Evolutionary conservation across 164 flowering plant genomes (phyloP), one percentile per base, ranked within the genome.

Genomic region (Chloranthus sessilifolius): DNA sequence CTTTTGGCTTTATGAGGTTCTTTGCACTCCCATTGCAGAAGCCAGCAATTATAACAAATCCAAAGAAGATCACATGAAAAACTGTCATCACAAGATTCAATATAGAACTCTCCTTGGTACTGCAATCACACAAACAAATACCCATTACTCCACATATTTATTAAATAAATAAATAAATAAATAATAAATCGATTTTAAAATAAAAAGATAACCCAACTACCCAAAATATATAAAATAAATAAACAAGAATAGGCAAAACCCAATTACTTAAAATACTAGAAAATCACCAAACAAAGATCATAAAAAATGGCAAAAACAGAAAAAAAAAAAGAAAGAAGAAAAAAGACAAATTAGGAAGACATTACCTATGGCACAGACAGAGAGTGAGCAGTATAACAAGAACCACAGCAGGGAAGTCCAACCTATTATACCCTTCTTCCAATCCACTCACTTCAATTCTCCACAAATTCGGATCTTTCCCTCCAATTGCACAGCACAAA

Each of bases 21-120:
- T 65, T 59, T 7, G 52, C 37, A 47, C 65, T 73, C 39, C 97
- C 97, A 27, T 68, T 74, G 63, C n/a, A 59, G 61, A 89, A 75
- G 14, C 89, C 95, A 52, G 70, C 81, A 30, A 75, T 39, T 49
- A 85, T 72, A 12, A 89, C 66, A 30, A 89, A 80, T 25, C 75
- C 83, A 52, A 89, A 74, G 80, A 89, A 81, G 6, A 75, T 17
- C 52, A 85, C 68, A 69, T 89, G 97, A 33, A 80, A 81, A 8
- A 76, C 66, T 55, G 97, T 89, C 85, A 89, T 73, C 2, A 83
- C 52, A 0, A 85, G 66, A 80, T 89, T 89, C 72, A 89, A 45
- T 31, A 63, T 59, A 8, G 95, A 89, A 75, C 95, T 89, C 59
- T 89, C 92, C 79, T 83, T 83, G 4, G 97, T 89, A 35, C 97